These are phyloP conservation scores for Echites panduratus DNA, from an alignment of 257 asterid genomes.

Conservation along the genomic window DNA sequence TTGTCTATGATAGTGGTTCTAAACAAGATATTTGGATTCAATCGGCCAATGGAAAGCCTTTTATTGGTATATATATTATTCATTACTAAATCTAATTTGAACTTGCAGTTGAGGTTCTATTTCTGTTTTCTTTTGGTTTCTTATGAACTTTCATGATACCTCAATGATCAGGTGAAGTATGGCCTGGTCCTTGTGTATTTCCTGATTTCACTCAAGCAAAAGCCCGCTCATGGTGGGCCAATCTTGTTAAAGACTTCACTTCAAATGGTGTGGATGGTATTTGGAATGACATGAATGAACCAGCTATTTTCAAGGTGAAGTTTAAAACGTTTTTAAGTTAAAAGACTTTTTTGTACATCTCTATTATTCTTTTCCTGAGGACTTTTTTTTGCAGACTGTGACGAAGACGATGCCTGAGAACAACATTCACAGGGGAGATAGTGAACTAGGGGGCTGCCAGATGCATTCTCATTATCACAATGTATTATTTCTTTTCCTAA, in stretches of 20 bases:
- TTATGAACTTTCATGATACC: slow-evolving; percentile 13
- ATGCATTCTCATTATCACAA: slow-evolving; percentile 88
- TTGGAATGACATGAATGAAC: slow-evolving; percentile 99
- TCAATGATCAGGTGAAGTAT: slow-evolving; percentile 67
- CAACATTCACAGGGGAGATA: slow-evolving; percentile 85
- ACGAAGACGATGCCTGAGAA: slow-evolving; percentile 97
- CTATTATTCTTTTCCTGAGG: slow-evolving; percentile 15
- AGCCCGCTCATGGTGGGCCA: slow-evolving; percentile 92
- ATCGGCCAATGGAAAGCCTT: slow-evolving; percentile 70
- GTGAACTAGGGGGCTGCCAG: slow-evolving; percentile 80
- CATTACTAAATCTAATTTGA: background rate
- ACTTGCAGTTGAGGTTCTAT: background rate
- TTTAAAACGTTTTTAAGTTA: too few species aligned
- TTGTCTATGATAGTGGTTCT: slow-evolving; percentile 79
- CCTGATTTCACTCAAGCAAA: slow-evolving; percentile 80
- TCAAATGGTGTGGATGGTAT: slow-evolving; percentile 94
- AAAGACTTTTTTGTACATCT: slow-evolving; percentile 10
- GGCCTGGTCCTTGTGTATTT: slow-evolving; percentile 99
- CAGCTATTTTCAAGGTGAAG: slow-evolving; percentile 91
- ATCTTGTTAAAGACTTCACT: slow-evolving; percentile 69
- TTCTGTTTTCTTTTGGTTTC: background rate
- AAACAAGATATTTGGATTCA: slow-evolving; percentile 80
- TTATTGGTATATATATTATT: slow-evolving; percentile 43
- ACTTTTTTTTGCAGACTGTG: slow-evolving; percentile 53
- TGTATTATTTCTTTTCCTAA: slow-evolving; percentile 31